Base-by-base conservation (phyloP, 768 basidiomycete species). In the Hygrophoropsis aurantiaca region DNA sequence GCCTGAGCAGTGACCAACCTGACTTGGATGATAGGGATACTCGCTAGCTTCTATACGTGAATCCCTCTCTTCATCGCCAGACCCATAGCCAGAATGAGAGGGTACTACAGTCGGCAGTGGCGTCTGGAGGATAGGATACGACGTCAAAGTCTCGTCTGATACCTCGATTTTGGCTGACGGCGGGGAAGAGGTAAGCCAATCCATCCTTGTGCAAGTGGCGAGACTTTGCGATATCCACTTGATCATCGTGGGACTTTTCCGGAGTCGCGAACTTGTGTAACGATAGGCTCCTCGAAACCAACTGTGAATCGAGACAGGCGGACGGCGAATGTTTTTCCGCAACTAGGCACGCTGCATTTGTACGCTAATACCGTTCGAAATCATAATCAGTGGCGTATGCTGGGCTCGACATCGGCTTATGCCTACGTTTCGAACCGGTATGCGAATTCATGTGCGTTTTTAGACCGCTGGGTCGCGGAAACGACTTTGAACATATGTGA, bases 241-340 rank as follows among this genome's bases (percentile, higher is more conserved):
- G 27, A 63, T 61, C 55, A 62, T 69, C 18, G 60, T 50, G 10
- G 67, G 73, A 35, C 62, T 66, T 56, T 65, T 38, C 69, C 71
- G 33, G 53, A 53, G 47, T 70, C 70, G 38, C 68, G 70, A 30
- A 72, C 71, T n/a, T 74, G 67, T 20, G 67, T 71, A 27, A 77
- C 69, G 46, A 77, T 53, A 40, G 76, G 74, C 27, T 68, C 67
- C 36, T 78, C 75, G 53, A 77, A 75, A 35, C 71, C 73, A 20
- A 77, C 62, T 33, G 58, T 68, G 61, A 65, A 74, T 25, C 26
- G 33, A 13, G 66, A 53, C 7, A 89, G 90, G 11, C 85, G 80
- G 15, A 90, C 87, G 16, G 85, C 81, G 57, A 90, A 91, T 3
- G 73, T 75, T 58, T 85, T 84, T 24, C 69, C 65, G 59, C 89